Conservation (phyloP, 2,329 filamentous ascomycete species). For the Aspergillus caelatus region DNA sequence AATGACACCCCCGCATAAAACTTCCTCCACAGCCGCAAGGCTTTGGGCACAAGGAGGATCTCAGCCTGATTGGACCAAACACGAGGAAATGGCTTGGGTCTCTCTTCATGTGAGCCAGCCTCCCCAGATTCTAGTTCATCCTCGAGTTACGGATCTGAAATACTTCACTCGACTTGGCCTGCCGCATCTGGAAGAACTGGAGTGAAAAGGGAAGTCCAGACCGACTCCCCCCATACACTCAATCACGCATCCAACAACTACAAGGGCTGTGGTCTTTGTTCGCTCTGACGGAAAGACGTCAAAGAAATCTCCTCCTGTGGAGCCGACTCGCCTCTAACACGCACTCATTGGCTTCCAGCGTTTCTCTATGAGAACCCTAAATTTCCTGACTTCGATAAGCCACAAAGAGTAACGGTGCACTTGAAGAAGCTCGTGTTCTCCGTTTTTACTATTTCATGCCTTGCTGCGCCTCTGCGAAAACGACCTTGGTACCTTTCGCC, state of each 20-base stretch:
- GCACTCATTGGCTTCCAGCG: neutral
- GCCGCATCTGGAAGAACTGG: neutral
- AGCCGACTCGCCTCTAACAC: neutral
- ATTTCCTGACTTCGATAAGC: neutral
- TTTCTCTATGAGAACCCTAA: neutral
- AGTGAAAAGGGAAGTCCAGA: neutral
- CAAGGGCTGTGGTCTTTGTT: neutral
- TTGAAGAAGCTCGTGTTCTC: neutral
- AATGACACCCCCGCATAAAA: neutral
- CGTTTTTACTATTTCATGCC: neutral
- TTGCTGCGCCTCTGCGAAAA: neutral
- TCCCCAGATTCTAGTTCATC: neutral
- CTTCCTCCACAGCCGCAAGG: neutral
- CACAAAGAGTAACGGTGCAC: neutral
- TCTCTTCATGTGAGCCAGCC: neutral
- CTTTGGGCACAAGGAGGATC: neutral
- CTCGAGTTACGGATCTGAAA: neutral
- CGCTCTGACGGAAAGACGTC: neutral
- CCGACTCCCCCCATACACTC: neutral
- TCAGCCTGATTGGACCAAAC: neutral
- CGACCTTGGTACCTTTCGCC: neutral
- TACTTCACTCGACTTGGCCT: neutral
- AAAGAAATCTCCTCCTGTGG: neutral
- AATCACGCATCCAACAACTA: neutral
- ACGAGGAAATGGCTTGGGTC: neutral